A percentile compares a stretch with the other conserved stretches of the same genome.
phyloP scores from a whole-genome alignment of 768 basidiomycete genomes.

The Hygrophorus pudorinus region DNA sequence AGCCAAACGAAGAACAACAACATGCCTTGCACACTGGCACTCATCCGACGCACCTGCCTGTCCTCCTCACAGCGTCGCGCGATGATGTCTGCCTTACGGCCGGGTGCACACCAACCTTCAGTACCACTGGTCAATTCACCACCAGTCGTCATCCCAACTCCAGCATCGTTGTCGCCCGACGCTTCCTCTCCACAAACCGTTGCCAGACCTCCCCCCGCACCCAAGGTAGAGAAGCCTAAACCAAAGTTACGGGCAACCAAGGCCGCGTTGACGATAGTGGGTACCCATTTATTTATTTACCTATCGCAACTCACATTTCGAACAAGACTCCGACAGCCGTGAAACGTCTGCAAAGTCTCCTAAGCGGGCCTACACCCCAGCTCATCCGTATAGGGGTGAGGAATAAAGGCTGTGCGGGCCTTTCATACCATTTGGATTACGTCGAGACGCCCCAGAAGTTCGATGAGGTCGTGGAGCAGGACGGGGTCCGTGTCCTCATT shows the following conservation, averaged over 20 bases:
- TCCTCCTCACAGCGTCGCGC: constrained; percentile 32
- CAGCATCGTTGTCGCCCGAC: constrained; percentile 39
- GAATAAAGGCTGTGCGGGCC: constrained; percentile 93
- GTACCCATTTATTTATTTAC: constrained; percentile 14
- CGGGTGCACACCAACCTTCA: constrained; percentile 17
- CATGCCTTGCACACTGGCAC: too few species aligned
- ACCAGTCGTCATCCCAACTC: constrained; percentile 39
- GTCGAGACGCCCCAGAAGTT: constrained; percentile 84
- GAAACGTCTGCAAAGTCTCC: constrained; percentile 55
- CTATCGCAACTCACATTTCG: constrained; percentile 1
- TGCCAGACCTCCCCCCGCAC: constrained; percentile 61
- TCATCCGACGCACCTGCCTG: too few species aligned
- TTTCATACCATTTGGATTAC: constrained; percentile 88
- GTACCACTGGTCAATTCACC: constrained; percentile 34
- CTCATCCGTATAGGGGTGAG: constrained; percentile 91
- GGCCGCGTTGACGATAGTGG: constrained; percentile 68
- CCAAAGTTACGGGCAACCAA: constrained; percentile 63
- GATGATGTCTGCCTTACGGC: constrained; percentile 57
- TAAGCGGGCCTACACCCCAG: constrained; percentile 79
- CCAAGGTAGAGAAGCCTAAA: constrained; percentile 52
- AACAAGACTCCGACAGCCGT: constrained; percentile 74
- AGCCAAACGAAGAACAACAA: too few species aligned
- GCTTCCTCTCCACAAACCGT: constrained; percentile 63
- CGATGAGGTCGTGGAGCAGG: constrained; percentile 95
- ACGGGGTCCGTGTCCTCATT: constrained; percentile 87